A percentile compares a stretch with the other conserved stretches of the same genome.
Evolutionary conservation across 495 filamentous ascomycete species (phyloP).

Genomic region (Podospora conica): DNA sequence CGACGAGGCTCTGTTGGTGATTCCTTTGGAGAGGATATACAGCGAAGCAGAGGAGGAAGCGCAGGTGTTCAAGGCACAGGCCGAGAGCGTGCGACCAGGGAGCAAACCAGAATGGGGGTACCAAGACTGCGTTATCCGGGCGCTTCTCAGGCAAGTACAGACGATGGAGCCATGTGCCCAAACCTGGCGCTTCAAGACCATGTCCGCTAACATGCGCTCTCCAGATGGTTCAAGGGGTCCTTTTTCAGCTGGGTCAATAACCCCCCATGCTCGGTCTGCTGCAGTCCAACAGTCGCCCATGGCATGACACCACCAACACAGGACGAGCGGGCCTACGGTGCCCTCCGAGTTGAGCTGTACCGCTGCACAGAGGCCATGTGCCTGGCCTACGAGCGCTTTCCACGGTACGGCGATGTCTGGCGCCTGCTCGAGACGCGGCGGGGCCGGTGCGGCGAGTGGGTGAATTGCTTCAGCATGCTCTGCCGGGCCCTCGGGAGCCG

Average conservation of each 20-base stretch:
- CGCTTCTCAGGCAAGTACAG: constrained; percentile 64
- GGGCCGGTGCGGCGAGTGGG: constrained; percentile 92
- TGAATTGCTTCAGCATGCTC: constrained; percentile 98
- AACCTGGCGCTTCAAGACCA: background rate
- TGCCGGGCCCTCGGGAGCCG: constrained; percentile 86
- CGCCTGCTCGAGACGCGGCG: constrained; percentile 76
- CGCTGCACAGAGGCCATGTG: constrained; percentile 68
- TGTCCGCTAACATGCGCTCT: constrained; percentile 21
- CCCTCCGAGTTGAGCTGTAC: constrained; percentile 82
- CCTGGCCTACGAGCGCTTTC: constrained; percentile 76
- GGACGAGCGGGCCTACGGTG: constrained; percentile 83
- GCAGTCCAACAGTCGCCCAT: constrained; percentile 72
- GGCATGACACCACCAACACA: constrained; percentile 78
- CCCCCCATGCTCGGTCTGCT: constrained; percentile 73
- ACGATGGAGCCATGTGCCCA: background rate
- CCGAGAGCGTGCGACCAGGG: constrained; percentile 71
- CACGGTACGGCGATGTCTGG: constrained; percentile 95
- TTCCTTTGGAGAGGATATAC: constrained; percentile 91
- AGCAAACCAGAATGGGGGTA: constrained; percentile 91
- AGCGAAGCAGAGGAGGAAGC: constrained; percentile 89
- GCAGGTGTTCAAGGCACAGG: constrained; percentile 78
- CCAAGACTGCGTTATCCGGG: constrained; percentile 92
- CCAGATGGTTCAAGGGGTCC: constrained; percentile 87
- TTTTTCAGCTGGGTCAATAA: constrained; percentile 99
- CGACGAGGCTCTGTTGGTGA: constrained; percentile 79